Evolutionary conservation across 1,284 basidiomycete genomes (phyloP).

Genomic region (Boletus sp.): DNA sequence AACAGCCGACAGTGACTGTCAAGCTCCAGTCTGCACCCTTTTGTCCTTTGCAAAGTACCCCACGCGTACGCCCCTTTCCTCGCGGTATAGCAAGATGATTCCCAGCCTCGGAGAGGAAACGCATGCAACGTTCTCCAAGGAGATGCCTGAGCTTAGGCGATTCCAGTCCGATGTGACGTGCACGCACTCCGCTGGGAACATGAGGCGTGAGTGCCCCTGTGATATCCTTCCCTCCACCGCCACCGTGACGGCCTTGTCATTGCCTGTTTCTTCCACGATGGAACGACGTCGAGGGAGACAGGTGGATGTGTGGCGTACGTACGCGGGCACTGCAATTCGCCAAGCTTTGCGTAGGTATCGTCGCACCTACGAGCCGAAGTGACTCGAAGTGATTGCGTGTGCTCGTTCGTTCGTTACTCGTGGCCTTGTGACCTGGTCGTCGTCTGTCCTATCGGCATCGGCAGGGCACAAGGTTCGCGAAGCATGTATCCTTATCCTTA

Average conservation of each 20-base stretch:
- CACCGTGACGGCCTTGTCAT: not conserved
- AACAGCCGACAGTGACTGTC: not conserved
- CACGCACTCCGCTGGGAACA: not conserved
- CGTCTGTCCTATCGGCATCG: not conserved
- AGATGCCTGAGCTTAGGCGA: not conserved
- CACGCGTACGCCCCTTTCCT: not conserved
- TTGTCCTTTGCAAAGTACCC: not conserved
- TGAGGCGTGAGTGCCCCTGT: not conserved
- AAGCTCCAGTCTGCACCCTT: not conserved
- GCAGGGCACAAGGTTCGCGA: not conserved
- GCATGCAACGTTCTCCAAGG: not conserved
- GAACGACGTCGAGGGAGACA: not conserved
- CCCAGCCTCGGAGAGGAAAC: slow-evolving; percentile 1
- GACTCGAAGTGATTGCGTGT: not conserved
- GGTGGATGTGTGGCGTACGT: not conserved
- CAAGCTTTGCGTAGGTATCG: not conserved
- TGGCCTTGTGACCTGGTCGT: not conserved
- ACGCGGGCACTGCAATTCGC: not conserved
- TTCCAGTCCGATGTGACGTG: not conserved
- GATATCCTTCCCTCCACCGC: too few species aligned
- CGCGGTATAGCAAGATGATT: not conserved
- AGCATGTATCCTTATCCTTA: not conserved
- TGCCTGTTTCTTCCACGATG: slow-evolving; percentile 1
- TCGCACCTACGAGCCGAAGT: not conserved
- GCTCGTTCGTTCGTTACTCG: not conserved